Evolutionary conservation across 331 rosid species (phyloP).

Genomic region (Rosa hybrid): DNA sequence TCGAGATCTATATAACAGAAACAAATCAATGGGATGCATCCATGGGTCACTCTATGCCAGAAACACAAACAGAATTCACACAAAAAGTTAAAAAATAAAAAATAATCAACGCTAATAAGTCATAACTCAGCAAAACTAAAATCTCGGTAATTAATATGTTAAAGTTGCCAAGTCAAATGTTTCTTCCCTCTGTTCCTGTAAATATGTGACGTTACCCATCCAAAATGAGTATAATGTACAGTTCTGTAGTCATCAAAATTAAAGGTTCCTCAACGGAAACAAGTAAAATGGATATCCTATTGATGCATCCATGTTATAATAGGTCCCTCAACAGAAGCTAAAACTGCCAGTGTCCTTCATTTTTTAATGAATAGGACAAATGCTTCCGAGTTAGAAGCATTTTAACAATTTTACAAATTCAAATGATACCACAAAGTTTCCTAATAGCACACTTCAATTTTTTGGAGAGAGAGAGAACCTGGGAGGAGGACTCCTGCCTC

Average conservation of each 20-base stretch:
- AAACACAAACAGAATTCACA: neutral
- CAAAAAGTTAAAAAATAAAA: neutral
- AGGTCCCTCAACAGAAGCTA: no score
- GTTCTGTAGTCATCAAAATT: neutral
- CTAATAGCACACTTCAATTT: no score
- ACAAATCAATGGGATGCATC: constrained; percentile 6
- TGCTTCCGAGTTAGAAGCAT: neutral
- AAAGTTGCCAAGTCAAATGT: neutral
- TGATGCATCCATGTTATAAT: neutral
- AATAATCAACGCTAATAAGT: neutral
- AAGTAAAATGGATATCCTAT: neutral
- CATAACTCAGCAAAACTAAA: neutral
- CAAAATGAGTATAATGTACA: neutral
- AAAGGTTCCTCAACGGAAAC: neutral
- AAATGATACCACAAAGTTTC: neutral
- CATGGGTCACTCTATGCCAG: neutral
- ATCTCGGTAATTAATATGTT: neutral
- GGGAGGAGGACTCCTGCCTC: constrained; percentile 70
- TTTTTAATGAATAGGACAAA: neutral
- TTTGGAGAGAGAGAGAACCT: constrained; percentile 37
- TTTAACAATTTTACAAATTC: neutral
- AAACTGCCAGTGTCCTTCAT: no score
- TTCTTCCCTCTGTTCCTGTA: neutral
- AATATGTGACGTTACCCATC: neutral
- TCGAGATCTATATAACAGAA: constrained; percentile 43